These are phyloP conservation scores for Guillardia theta DNA, from an alignment of 78 protist genomes.

Conservation along the genomic window DNA sequence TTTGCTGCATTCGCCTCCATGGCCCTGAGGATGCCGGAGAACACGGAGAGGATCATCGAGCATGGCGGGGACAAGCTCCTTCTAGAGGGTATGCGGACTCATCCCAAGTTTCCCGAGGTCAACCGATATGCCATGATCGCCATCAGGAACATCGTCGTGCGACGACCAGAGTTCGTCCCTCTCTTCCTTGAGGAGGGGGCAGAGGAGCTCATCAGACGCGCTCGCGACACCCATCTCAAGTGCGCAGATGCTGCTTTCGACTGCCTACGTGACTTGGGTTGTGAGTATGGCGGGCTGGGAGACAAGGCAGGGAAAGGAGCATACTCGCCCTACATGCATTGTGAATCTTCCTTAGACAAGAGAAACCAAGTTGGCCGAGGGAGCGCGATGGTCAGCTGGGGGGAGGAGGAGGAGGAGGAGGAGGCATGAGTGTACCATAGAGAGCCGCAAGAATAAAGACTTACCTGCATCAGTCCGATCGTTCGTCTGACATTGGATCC, in stretches of 20 bases:
- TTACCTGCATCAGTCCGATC: too few relatives aligned
- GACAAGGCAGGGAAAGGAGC: neutral
- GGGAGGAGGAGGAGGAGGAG: neutral
- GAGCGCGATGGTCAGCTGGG: conserved; percentile 11
- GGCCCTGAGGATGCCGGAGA: conserved; percentile 7
- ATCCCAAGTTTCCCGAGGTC: neutral
- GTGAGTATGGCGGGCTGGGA: conserved; percentile 33
- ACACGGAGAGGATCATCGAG: neutral
- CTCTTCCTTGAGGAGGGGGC: neutral
- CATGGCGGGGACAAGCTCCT: neutral
- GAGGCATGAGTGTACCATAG: too few relatives aligned
- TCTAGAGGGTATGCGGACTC: neutral
- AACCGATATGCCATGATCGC: conserved; percentile 4
- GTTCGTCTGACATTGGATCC: too few relatives aligned
- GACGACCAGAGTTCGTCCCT: neutral
- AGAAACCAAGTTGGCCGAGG: neutral
- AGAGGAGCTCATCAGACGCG: neutral
- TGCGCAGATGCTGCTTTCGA: conserved; percentile 30
- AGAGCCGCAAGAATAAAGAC: too few relatives aligned
- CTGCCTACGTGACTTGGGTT: conserved; percentile 24
- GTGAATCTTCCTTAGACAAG: neutral
- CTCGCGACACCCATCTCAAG: neutral
- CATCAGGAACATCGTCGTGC: neutral
- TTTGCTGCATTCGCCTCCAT: neutral
- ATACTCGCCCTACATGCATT: neutral